Percentiles rank a stretch among this genome's conserved stretches.
Evolutionary conservation across 2,329 filamentous ascomycete species (phyloP).

Genomic region (Phialemonium atrogriseum): DNA sequence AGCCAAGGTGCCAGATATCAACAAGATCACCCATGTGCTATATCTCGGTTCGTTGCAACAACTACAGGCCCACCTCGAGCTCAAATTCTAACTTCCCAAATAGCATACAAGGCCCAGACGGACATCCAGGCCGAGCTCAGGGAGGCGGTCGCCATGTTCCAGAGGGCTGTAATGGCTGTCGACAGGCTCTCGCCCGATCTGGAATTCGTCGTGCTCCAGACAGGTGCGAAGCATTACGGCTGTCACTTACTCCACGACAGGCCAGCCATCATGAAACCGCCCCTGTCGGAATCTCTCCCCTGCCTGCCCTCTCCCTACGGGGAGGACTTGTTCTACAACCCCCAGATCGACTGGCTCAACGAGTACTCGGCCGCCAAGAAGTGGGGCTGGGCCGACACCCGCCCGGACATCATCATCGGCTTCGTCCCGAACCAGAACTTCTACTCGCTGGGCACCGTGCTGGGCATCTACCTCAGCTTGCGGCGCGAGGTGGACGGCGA

Average conservation of each 20-base stretch:
- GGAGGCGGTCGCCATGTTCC: constrained; percentile 31
- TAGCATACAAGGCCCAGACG: constrained; percentile 30
- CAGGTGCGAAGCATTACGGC: constrained; percentile 28
- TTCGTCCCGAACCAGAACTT: constrained; percentile 31
- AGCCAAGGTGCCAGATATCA: constrained; percentile 22
- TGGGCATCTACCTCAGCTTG: constrained; percentile 28
- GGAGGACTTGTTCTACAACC: constrained; percentile 30
- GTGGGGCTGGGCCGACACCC: constrained; percentile 31
- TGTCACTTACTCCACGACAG: constrained; percentile 30
- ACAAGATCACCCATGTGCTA: constrained; percentile 33
- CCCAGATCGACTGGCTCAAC: constrained; percentile 28
- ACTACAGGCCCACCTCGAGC: background rate
- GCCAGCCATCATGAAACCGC: constrained; percentile 25
- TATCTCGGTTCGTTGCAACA: constrained; percentile 22
- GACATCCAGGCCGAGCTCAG: constrained; percentile 27
- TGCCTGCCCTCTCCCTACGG: constrained; percentile 23
- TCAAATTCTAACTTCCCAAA: background rate
- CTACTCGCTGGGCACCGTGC: constrained; percentile 25
- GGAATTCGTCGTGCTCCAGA: constrained; percentile 27
- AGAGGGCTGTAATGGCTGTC: constrained; percentile 25
- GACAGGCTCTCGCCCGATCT: constrained; percentile 22
- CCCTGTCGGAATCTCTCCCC: constrained; percentile 21
- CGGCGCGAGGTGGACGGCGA: constrained; percentile 26
- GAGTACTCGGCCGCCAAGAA: constrained; percentile 24
- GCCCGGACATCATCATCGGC: constrained; percentile 31